phyloP scores from a whole-genome alignment of 768 basidiomycete species.

The Flagelloscypha sp. region DNA sequence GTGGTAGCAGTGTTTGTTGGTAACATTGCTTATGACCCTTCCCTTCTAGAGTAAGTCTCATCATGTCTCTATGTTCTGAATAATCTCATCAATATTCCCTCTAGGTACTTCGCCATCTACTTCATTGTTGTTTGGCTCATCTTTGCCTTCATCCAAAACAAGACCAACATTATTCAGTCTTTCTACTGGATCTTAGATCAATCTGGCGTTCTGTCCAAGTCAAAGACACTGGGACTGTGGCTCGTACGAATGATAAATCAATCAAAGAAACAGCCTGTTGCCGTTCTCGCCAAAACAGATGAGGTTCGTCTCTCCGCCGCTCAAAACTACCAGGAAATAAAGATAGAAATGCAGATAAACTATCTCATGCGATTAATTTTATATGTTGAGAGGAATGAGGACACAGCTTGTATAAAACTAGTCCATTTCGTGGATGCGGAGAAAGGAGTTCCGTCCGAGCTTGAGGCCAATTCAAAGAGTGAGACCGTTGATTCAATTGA shows the following conservation, averaged over 20 bases:
- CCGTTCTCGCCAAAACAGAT: slow-evolving; percentile 54
- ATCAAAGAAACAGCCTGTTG: slow-evolving; percentile 46
- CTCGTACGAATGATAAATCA: slow-evolving; percentile 37
- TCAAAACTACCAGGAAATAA: background rate
- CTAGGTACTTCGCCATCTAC: slow-evolving; percentile 58
- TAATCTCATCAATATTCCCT: slow-evolving; percentile 2
- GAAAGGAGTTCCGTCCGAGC: slow-evolving; percentile 51
- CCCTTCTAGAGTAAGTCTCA: slow-evolving; percentile 41
- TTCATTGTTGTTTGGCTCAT: slow-evolving; percentile 38
- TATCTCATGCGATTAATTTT: slow-evolving; percentile 54
- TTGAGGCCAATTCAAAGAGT: slow-evolving; percentile 68
- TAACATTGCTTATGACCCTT: slow-evolving; percentile 50
- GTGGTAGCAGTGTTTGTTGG: slow-evolving; percentile 42
- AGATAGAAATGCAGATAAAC: slow-evolving; percentile 42
- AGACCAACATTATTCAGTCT: slow-evolving; percentile 42
- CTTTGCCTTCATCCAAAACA: slow-evolving; percentile 46
- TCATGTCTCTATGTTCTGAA: slow-evolving; percentile 1
- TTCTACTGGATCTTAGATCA: slow-evolving; percentile 62
- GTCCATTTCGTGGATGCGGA: slow-evolving; percentile 55
- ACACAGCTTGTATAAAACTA: slow-evolving; percentile 60
- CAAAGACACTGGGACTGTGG: slow-evolving; percentile 31
- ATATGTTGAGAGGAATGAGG: slow-evolving; percentile 62
- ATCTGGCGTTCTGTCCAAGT: slow-evolving; percentile 38
- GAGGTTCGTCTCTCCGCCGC: slow-evolving; percentile 35
- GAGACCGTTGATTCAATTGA: slow-evolving; percentile 8